Evolutionary conservation across 331 rosid genomes (phyloP).

Genomic region (Malus hybrid): DNA sequence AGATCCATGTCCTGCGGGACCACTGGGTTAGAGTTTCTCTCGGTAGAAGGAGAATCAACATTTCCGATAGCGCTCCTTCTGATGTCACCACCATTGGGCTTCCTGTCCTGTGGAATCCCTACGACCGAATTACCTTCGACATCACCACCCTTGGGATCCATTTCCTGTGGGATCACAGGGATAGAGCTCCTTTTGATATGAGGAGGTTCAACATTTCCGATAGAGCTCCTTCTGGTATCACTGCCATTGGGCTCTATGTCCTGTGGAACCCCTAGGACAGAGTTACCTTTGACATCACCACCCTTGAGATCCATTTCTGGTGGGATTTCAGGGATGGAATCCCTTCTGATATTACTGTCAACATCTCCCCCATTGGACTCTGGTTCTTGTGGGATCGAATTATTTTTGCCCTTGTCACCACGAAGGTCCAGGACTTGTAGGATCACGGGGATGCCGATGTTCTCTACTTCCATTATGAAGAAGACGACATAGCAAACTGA

Average conservation of each 20-base stretch:
- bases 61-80: neutral
- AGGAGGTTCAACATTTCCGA: neutral
- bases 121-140: neutral
- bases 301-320: neutral
- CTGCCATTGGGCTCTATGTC: neutral
- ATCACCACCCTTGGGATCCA: neutral
- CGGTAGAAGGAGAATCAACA: neutral
- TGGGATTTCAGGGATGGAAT: neutral
- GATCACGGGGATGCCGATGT: conserved; percentile 22
- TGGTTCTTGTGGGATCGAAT: neutral
- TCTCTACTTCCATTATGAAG: conserved; percentile 33
- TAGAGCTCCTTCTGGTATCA: neutral
- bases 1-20: conserved; percentile 15
- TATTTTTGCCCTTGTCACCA: neutral
- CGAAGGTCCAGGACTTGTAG: neutral
- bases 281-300: neutral
- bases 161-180: neutral
- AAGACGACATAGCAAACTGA: conserved; percentile 16
- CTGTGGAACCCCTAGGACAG: neutral
- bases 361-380: neutral
- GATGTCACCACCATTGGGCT: neutral
- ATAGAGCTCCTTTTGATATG: neutral
- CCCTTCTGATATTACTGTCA: neutral
- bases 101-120: neutral
- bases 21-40: neutral